Conservation (phyloP, 441 rosid genomes). For the Eruca vesicaria region DNA sequence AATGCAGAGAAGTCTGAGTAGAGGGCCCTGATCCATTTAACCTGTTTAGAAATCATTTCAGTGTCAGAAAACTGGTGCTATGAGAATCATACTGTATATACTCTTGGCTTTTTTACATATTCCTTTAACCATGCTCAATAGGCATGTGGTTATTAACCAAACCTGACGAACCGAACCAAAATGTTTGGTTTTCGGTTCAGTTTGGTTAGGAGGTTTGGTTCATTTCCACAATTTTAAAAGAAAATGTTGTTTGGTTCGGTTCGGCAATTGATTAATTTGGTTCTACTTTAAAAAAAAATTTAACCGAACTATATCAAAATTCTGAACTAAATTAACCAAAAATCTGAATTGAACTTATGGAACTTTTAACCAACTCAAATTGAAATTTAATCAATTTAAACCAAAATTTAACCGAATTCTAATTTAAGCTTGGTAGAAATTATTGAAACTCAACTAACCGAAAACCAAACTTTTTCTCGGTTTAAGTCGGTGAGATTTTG, state of each 20-base stretch:
- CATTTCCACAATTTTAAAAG: no score
- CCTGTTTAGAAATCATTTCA: slow-evolving; percentile 45
- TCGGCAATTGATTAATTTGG: background rate
- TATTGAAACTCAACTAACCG: no score
- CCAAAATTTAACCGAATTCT: no score
- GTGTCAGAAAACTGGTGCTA: slow-evolving; percentile 17
- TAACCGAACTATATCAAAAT: background rate
- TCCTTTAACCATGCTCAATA: background rate
- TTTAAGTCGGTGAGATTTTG: no score
- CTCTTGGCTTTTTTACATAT: background rate
- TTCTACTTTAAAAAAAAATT: no score
- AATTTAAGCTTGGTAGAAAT: no score
- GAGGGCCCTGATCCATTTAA: slow-evolving; percentile 85
- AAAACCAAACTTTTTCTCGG: no score
- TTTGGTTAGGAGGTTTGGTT: background rate
- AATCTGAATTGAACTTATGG: background rate
- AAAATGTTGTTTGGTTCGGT: background rate
- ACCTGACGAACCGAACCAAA: background rate
- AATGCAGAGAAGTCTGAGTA: slow-evolving; percentile 74
- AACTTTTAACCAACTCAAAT: background rate
- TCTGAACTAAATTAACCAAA: background rate
- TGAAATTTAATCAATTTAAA: no score
- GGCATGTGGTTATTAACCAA: background rate
- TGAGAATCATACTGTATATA: slow-evolving; percentile 1
- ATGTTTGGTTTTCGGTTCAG: background rate